A percentile compares a stretch with the other conserved stretches of the same genome.
phyloP scores from a whole-genome alignment of 202 grass and related monocot species.

The Panicum hallii region DNA sequence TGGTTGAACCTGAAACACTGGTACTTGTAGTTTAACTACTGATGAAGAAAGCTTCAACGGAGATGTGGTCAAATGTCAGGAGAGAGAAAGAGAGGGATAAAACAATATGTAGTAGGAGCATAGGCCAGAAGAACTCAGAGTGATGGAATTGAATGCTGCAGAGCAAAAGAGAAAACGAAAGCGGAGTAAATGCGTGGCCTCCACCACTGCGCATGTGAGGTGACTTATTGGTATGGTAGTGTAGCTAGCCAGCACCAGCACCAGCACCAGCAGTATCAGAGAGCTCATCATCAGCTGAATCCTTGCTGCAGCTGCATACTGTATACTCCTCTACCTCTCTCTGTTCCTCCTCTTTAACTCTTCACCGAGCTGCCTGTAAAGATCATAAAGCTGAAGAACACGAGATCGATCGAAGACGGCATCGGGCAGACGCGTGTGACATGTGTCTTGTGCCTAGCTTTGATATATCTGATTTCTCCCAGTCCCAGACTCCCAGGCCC shows the following conservation, averaged over 20 bases:
- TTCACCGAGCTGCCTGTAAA: slow-evolving; percentile 25
- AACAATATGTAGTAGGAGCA: slow-evolving; percentile 14
- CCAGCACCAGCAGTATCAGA: neutral
- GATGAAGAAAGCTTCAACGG: neutral
- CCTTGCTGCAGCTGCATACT: slow-evolving; percentile 29
- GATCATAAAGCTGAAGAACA: slow-evolving; percentile 15
- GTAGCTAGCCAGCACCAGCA: neutral
- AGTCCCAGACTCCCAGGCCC: neutral
- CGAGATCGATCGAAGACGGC: slow-evolving; percentile 24
- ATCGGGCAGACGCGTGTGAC: neutral
- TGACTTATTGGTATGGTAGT: slow-evolving; percentile 44
- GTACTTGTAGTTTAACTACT: slow-evolving; percentile 27
- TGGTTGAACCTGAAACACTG: slow-evolving; percentile 28
- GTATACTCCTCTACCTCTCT: neutral
- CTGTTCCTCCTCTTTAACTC: neutral
- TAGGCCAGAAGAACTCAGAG: slow-evolving; percentile 37
- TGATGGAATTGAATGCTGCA: slow-evolving; percentile 67
- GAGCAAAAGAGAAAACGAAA: slow-evolving; percentile 54
- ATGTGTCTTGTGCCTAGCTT: slow-evolving; percentile 23
- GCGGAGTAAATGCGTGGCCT: slow-evolving; percentile 53
- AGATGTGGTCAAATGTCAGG: slow-evolving; percentile 11
- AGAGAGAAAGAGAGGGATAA: neutral
- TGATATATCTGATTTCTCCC: neutral
- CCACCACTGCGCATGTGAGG: slow-evolving; percentile 56
- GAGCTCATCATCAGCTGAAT: slow-evolving; percentile 39